Conservation (phyloP, 257 asterid species). For the Linderniella brevidens region DNA sequence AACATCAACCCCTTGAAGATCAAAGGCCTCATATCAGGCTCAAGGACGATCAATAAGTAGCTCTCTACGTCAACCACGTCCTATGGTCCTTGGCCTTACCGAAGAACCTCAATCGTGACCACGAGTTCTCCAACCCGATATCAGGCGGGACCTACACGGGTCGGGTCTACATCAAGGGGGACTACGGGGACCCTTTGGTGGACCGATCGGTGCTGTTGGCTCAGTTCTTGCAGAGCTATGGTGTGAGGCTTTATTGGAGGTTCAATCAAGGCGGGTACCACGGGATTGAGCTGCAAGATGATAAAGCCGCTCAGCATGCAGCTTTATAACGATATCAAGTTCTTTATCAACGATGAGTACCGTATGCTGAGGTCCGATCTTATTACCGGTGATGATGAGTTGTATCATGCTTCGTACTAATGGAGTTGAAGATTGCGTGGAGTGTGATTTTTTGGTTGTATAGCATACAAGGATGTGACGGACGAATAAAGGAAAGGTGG, state of each 20-base stretch:
- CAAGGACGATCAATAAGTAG: conserved; percentile 4
- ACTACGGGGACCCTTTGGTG: conserved; percentile 2
- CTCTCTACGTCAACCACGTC: conserved; percentile 10
- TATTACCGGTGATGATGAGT: too few relatives aligned
- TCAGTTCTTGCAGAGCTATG: neutral
- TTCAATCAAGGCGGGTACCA: conserved; percentile 8
- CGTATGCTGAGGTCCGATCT: too few relatives aligned
- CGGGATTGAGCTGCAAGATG: conserved; percentile 4
- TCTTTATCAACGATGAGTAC: neutral
- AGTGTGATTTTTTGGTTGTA: too few relatives aligned
- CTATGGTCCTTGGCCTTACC: conserved; percentile 16
- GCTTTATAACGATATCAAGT: conserved; percentile 4
- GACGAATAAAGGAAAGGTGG: too few relatives aligned
- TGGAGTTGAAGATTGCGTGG: too few relatives aligned
- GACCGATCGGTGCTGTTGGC: conserved; percentile 4
- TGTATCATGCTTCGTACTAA: too few relatives aligned
- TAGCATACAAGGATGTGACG: too few relatives aligned
- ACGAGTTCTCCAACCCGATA: conserved; percentile 11
- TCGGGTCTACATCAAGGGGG: conserved; percentile 7
- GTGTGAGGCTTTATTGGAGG: neutral
- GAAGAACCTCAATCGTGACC: conserved; percentile 8
- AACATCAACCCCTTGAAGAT: conserved; percentile 7
- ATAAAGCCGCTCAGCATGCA: conserved; percentile 8
- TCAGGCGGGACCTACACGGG: conserved; percentile 9
- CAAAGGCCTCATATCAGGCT: conserved; percentile 10